Evolutionary conservation across 306 rosid genomes (phyloP), one percentile per base, ranked within the genome.

Genomic region (Quercus parvula): DNA sequence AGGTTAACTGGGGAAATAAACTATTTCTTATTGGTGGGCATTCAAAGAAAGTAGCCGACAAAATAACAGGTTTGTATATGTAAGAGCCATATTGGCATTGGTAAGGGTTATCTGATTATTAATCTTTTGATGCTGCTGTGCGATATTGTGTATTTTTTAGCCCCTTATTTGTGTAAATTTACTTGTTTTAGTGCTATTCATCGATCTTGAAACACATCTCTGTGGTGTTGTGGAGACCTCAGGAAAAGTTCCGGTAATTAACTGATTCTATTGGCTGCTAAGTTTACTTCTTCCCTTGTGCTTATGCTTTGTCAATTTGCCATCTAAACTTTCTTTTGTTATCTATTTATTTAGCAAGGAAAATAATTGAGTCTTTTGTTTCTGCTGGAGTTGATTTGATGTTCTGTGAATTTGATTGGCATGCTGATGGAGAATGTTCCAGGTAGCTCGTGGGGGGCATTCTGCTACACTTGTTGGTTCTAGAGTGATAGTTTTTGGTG

Each of bases 381-480:
- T 57, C 30, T 57, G 49, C 69, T 72, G 68, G 66, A 55, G 67
- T 78, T 77, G 73, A 71, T 77, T 55, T 64, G 9, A n/a, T 56
- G 9, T 86, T 77, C 33, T 73, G 75, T 71, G 54, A 74, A 59
- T 66, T 75, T 77, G 77, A 70, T 69, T 80, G 49, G 56, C 74
- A 71, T 51, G 77, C 78, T 77, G 71, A 58, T 83, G 74, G 18
- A 83, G 49, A 71, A 15, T 78, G 79, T 83, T 80, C 70, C 86
- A 96, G 99, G 83, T 84, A 75, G 90, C 96, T 84, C 90, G 96
- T 81, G 88, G 84, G 63, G 99, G 97, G 63, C 97, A 96, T 63
- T 96, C 99, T 69, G 92, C 91, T 3, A 88, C 99, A 68, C 70
- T 96, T 77, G 82, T 90, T 88, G 98, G 97, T 84, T 90, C 99